These are phyloP conservation scores for Yarrowia galli DNA, from an alignment of 1,139 yeast species.

Conservation along the genomic window DNA sequence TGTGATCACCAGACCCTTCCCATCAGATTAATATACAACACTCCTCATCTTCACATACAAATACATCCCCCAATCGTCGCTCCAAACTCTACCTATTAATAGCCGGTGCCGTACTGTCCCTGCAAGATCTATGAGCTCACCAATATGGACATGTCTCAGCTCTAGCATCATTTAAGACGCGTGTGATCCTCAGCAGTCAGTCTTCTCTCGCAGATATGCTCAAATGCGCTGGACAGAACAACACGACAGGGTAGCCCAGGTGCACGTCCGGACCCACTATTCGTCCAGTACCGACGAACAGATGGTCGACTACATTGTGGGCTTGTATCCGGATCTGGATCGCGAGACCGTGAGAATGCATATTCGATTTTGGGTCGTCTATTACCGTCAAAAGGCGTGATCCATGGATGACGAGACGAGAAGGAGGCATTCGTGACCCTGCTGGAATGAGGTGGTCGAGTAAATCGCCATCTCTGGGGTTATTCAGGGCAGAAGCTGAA, in stretches of 20 bases:
- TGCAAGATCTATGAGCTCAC: slow-evolving; percentile 31
- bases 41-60: not conserved
- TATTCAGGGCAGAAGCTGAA: not conserved
- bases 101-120: slow-evolving; percentile 38
- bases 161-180: slow-evolving; percentile 41
- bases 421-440: not conserved
- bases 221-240: slow-evolving; percentile 37
- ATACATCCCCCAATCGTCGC: not conserved
- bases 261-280: slow-evolving; percentile 16
- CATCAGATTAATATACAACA: not conserved
- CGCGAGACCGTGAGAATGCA: slow-evolving; percentile 33
- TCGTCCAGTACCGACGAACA: slow-evolving; percentile 1
- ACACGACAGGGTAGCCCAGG: slow-evolving; percentile 36
- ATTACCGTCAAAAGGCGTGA: slow-evolving; percentile 3
- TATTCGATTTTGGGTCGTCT: slow-evolving; percentile 24
- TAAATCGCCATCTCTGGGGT: not conserved
- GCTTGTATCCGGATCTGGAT: slow-evolving; percentile 16
- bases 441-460: not conserved
- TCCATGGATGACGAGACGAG: no score
- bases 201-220: slow-evolving; percentile 41
- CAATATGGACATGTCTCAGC: slow-evolving; percentile 29
- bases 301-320: slow-evolving; percentile 31
- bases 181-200: slow-evolving; percentile 44
- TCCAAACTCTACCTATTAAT: slow-evolving; percentile 26
- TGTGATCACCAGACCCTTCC: not conserved